A percentile compares a stretch with the other conserved stretches of the same genome.
Evolutionary conservation across 2,329 filamentous ascomycete genomes (phyloP).

Genomic region (Beauveria sp.): DNA sequence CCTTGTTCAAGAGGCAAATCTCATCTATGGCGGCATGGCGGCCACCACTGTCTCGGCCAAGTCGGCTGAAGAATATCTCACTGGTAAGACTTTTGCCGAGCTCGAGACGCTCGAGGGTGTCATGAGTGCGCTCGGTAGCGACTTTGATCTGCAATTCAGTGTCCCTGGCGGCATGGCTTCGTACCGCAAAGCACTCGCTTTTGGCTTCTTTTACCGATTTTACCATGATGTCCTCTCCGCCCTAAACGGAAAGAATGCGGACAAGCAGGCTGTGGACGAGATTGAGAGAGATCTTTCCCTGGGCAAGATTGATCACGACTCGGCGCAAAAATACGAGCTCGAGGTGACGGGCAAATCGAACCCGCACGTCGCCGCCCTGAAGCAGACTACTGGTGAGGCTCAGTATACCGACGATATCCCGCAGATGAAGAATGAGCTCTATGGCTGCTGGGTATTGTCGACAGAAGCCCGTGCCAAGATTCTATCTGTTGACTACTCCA

Average conservation of each 20-base stretch:
- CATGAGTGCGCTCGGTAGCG: slow-evolving; percentile 81
- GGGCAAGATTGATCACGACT: slow-evolving; percentile 70
- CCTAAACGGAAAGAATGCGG: slow-evolving; percentile 46
- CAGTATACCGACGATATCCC: slow-evolving; percentile 97
- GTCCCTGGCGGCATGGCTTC: slow-evolving; percentile 97
- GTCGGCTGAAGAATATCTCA: slow-evolving; percentile 63
- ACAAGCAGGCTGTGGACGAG: slow-evolving; percentile 71
- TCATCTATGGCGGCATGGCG: slow-evolving; percentile 95
- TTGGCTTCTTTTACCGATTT: slow-evolving; percentile 95
- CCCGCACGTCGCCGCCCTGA: slow-evolving; percentile 82
- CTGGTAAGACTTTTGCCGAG: slow-evolving; percentile 73
- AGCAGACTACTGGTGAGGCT: slow-evolving; percentile 88
- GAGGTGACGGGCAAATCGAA: slow-evolving; percentile 79
- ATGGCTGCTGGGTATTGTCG: slow-evolving; percentile 80
- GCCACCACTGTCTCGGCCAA: slow-evolving; percentile 83
- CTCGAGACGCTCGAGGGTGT: slow-evolving; percentile 77
- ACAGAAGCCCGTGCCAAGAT: slow-evolving; percentile 85
- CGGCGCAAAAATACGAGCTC: slow-evolving; percentile 70
- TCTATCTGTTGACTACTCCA: slow-evolving; percentile 63
- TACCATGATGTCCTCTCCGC: slow-evolving; percentile 78
- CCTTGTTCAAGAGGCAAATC: slow-evolving; percentile 62
- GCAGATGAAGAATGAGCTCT: slow-evolving; percentile 76
- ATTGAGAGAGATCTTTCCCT: slow-evolving; percentile 78
- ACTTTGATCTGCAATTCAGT: slow-evolving; percentile 83
- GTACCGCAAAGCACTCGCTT: slow-evolving; percentile 81